Base-by-base conservation (phyloP, 352 stramenopile genomes). In the Globisporangium spinosum region DNA sequence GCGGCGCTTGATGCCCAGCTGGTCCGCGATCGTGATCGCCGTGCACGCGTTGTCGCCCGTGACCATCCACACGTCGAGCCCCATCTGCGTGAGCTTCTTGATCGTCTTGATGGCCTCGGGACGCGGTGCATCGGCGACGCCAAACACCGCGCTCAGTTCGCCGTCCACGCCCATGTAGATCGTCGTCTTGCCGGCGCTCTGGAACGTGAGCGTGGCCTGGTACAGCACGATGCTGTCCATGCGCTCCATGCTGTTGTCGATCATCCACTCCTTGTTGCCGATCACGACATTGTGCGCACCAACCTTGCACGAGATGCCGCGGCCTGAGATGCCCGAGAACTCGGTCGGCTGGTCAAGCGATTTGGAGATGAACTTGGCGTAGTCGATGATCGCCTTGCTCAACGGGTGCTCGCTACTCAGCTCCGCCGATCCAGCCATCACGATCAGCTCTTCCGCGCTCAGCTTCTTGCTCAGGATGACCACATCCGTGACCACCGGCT, bases 41-140 rank as follows among this genome's bases (percentile, higher is more conserved):
- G 97, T 99, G 27, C 90, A 80, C 23, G 76, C 72, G 77, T 99
- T 99, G 77, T 99, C 98, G 23, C 98, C 98, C n/a, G 98, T 99
- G n/a, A 99, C 78, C 96, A 99, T 99, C 89, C 93, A 98, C 17
- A 99, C 91, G 34, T 98, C 88, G 34, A 99, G 78, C 1, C 91
- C 90, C 79, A 97, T 97, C 43, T 94, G 64, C 64, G 93, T 81
- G 43, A 99, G 82, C 73, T 95, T 93, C 64, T 80, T 89, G 5
- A 99, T 80, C 29, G 95, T 96, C 51, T 86, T 79, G 49, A 90
- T 82, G 8, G 97, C 96, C 69, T 99, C 96, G 1, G 91, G 80
- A 38, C 98, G 98, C 7, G 97, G 82, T 22, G 85, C 84, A 57
- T 97, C 91, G 1, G 81, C 84, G 1, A 97, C 77, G 43, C 85